These are phyloP conservation scores for Pseudogymnoascus sp. DNA, from an alignment of 2,329 filamentous ascomycete species.

Conservation along the genomic window DNA sequence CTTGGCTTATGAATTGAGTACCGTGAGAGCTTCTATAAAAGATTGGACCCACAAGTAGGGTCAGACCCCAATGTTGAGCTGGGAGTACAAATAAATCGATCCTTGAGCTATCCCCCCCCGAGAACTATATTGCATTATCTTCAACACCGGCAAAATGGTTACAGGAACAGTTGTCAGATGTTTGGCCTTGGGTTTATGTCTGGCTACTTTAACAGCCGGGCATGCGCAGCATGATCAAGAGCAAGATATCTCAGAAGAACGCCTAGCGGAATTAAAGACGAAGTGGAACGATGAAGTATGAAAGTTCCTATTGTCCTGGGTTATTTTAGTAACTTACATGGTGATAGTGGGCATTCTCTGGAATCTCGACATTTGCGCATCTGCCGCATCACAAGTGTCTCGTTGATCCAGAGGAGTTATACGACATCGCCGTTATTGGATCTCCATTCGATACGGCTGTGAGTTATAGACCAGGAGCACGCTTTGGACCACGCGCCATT, in stretches of 20 bases:
- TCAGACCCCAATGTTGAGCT: neutral
- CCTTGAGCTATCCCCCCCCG: neutral
- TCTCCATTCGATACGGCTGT: constrained; percentile 69
- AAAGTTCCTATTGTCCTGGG: too few species aligned
- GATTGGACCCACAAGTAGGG: neutral
- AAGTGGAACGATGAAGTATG: neutral
- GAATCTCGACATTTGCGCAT: constrained; percentile 69
- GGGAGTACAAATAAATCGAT: neutral
- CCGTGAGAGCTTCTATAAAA: neutral
- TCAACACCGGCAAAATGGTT: neutral
- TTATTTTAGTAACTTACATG: neutral
- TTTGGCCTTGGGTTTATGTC: neutral
- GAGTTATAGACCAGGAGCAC: constrained; percentile 61
- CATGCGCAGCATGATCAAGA: neutral
- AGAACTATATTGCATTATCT: neutral
- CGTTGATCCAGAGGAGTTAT: constrained; percentile 53
- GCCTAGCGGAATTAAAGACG: neutral
- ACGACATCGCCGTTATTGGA: constrained; percentile 66
- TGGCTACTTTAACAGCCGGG: neutral
- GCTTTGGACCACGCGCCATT: constrained; percentile 84
- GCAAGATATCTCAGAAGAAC: neutral
- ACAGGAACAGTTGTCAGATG: neutral
- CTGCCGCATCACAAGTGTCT: constrained; percentile 62
- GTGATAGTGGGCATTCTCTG: constrained; percentile 55
- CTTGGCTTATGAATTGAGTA: neutral